Conservation (phyloP, 2,329 filamentous ascomycete genomes). For the Sclerotinia sclerotiorum region DNA sequence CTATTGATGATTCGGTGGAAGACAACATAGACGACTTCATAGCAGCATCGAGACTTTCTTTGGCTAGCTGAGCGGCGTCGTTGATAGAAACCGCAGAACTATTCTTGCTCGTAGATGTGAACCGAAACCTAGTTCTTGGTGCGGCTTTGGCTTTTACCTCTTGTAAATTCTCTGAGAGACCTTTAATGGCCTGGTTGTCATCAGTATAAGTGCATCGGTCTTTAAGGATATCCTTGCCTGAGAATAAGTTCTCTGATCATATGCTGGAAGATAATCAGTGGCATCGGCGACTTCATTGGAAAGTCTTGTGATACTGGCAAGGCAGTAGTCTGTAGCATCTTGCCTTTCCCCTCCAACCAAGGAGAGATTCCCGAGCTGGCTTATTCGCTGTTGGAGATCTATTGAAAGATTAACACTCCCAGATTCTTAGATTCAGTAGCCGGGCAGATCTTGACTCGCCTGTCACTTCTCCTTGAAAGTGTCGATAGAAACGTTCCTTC, state of each 20-base stretch:
- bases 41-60: conserved; percentile 47
- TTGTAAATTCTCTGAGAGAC: conserved; percentile 74
- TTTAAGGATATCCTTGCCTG: conserved; percentile 54
- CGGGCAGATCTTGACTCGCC: conserved; percentile 50
- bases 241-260: conserved; percentile 84
- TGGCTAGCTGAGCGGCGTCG: conserved; percentile 54
- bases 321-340: conserved; percentile 76
- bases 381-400: conserved; percentile 78
- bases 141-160: conserved; percentile 65
- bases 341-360: conserved; percentile 71
- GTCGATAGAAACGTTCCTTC: conserved; percentile 80
- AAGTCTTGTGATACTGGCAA: conserved; percentile 75
- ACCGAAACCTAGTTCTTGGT: conserved; percentile 80
- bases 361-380: conserved; percentile 61
- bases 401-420: conserved; percentile 22
- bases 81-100: conserved; percentile 54
- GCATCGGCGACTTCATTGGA: conserved; percentile 85
- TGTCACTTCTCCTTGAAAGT: conserved; percentile 74
- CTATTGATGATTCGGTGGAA: conserved; percentile 45
- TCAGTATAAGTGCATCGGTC: conserved; percentile 40
- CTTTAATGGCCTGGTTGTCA: conserved; percentile 65
- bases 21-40: conserved; percentile 39
- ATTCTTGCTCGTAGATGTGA: conserved; percentile 62
- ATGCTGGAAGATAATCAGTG: conserved; percentile 76
- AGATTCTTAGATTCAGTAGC: background rate